phyloP scores from a whole-genome alignment of 73 alveolate genomes.

The Symbiodinium pilosum region DNA sequence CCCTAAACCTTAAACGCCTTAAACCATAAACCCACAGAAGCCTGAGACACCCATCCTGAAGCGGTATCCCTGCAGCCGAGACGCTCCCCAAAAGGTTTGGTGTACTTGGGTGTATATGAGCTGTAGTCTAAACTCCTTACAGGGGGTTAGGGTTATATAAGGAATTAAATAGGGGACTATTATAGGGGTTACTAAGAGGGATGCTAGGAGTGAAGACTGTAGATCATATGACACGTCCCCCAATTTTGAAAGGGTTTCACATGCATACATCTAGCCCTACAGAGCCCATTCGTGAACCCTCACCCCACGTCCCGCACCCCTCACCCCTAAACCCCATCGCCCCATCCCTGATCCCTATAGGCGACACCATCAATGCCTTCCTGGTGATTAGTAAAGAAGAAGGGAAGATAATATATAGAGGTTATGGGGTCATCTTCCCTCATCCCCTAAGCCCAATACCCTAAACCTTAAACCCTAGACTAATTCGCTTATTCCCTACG shows the following conservation, averaged over 20 bases:
- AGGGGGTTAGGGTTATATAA: background rate
- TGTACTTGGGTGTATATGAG: background rate
- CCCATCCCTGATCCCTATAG: background rate
- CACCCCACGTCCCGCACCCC: background rate
- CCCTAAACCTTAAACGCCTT: too few relatives aligned
- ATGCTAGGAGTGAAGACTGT: too few relatives aligned
- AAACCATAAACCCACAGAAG: too few relatives aligned
- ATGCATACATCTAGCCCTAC: too few relatives aligned
- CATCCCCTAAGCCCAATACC: background rate
- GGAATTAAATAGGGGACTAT: too few relatives aligned
- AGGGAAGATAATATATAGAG: too few relatives aligned
- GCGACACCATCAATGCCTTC: background rate
- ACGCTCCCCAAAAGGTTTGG: background rate
- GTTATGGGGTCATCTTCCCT: too few relatives aligned
- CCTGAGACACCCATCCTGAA: background rate
- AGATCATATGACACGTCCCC: too few relatives aligned
- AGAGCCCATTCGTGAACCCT: background rate
- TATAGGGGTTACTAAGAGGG: too few relatives aligned
- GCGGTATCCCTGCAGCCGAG: background rate
- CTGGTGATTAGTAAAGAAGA: too few relatives aligned
- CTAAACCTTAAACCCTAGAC: background rate
- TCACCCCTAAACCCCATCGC: background rate
- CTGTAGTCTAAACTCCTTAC: background rate
- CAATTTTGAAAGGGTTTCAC: too few relatives aligned
- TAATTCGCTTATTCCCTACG: too few relatives aligned